Evolutionary conservation across 2,329 filamentous ascomycete species (phyloP), one percentile per base, ranked within the genome.

Genomic region (Nemania sp.): DNA sequence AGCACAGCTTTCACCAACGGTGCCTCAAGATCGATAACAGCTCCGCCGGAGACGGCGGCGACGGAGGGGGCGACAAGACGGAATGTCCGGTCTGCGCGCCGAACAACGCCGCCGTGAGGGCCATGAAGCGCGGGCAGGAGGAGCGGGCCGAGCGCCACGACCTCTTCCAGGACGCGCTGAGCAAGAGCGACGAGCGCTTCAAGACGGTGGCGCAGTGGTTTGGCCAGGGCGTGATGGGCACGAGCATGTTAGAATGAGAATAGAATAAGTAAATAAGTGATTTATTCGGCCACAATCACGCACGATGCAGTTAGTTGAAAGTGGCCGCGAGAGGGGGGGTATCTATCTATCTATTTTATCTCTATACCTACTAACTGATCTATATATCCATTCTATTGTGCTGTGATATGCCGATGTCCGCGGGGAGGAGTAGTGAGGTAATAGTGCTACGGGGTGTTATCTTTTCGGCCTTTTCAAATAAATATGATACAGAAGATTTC

Each of bases 121-220:
- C 94, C 57, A 94, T 98, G 74, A 86, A 92, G 62, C 85, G 87
- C 70, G 89, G 91, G 17, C 95, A 99, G 78, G 86, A 91, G 55
- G 94, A 97, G 76, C 90, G 90, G 51, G 90, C 91, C 0, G 90
- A 89, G 66, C 85, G 92, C 71, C 93, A 98, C 77, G 94, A 97
- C 68, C 77, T 98, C 69, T 99, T 99, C 79, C 84, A 87, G 75
- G 86, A 90, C 61, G 92, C 92, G 67, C 76, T 99, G 65, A 87
- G 87, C 70, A 78, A 72, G 57, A 91, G 90, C 57, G 87, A 87
- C 40, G 93, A 97, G 75, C 84, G 90, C 54, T 97, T 98, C 75
- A 90, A 86, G n/a, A 94, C 92, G 1, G 85, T 98, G 57, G 91
- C 92, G 62, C 92, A 97, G 72, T 99, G 95, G 86, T 98, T 97